A percentile compares a stretch with the other conserved stretches of the same genome.
Conservation (phyloP, 768 basidiomycete genomes). For the Lactarius deliciosus region DNA sequence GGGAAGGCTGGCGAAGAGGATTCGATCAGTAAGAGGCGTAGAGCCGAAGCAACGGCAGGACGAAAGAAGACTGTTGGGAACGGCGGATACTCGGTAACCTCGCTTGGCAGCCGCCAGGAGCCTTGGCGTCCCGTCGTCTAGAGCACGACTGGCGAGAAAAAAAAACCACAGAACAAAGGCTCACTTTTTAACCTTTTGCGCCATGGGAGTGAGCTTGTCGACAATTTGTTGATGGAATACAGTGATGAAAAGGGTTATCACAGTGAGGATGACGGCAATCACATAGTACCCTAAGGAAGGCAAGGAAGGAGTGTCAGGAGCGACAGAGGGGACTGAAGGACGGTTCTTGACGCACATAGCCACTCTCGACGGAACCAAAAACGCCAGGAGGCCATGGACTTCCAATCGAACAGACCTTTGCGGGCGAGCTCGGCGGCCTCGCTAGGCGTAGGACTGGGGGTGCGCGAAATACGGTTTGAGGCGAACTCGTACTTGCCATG, state of each 20-base stretch:
- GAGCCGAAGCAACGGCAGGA: not conserved
- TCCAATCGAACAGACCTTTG: constrained; percentile 35
- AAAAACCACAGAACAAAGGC: constrained; percentile 30
- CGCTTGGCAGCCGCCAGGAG: not conserved
- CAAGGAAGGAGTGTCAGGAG: constrained; percentile 8
- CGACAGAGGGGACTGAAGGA: not conserved
- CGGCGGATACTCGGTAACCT: not conserved
- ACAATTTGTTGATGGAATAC: constrained; percentile 61
- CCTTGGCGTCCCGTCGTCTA: not conserved
- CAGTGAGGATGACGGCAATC: constrained; percentile 33
- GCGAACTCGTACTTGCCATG: constrained; percentile 20
- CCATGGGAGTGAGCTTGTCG: constrained; percentile 61
- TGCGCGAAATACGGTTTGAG: constrained; percentile 28
- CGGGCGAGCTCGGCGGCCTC: constrained; percentile 37
- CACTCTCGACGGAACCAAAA: constrained; percentile 39
- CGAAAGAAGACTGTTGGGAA: constrained; percentile 24
- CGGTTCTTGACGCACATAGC: constrained; percentile 35
- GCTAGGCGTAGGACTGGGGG: constrained; percentile 40
- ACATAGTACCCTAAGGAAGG: constrained; percentile 38
- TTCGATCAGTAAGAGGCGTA: not conserved
- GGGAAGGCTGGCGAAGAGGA: constrained; percentile 40
- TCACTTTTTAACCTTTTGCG: constrained; percentile 62
- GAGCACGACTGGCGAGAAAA: not conserved
- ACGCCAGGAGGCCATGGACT: constrained; percentile 33
- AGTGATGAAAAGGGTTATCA: constrained; percentile 42